Evolutionary conservation across 129 eudicot genomes (phyloP).

Genomic region (Heracleum sosnowskyi): DNA sequence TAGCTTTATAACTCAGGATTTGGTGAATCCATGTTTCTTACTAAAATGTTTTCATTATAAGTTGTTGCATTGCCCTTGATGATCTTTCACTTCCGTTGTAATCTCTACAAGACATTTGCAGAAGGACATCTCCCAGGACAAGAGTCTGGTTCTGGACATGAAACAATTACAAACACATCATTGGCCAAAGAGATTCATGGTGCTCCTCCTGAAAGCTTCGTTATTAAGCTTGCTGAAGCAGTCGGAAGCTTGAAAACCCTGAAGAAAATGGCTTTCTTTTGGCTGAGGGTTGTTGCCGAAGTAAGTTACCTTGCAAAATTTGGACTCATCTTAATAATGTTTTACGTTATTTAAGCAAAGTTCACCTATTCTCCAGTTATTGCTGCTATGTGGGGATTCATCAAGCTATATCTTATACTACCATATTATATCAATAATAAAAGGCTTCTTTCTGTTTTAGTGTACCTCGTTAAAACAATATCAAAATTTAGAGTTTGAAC

Average conservation of each 20-base stretch:
- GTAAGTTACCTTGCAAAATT: slow-evolving; percentile 44
- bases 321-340: not conserved
- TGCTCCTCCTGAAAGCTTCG: slow-evolving; percentile 78
- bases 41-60: slow-evolving; percentile 4
- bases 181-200: slow-evolving; percentile 77
- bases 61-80: slow-evolving; percentile 30
- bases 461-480: not conserved
- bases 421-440: not conserved
- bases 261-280: slow-evolving; percentile 71
- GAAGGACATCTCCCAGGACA: slow-evolving; percentile 66
- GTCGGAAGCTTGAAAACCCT: slow-evolving; percentile 74
- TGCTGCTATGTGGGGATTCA: not conserved
- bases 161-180: slow-evolving; percentile 36
- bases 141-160: slow-evolving; percentile 30
- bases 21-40: slow-evolving; percentile 11
- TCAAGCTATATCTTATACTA: not conserved
- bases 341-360: not conserved
- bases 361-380: not conserved
- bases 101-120: slow-evolving; percentile 86
- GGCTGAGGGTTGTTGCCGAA: slow-evolving; percentile 70
- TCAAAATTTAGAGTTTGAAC: not conserved
- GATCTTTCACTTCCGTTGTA: slow-evolving; percentile 49
- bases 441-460: not conserved
- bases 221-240: slow-evolving; percentile 81
- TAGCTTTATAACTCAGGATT: slow-evolving; percentile 37